phyloP scores from a whole-genome alignment of 2,329 filamentous ascomycete species.

The Alternaria rosae region DNA sequence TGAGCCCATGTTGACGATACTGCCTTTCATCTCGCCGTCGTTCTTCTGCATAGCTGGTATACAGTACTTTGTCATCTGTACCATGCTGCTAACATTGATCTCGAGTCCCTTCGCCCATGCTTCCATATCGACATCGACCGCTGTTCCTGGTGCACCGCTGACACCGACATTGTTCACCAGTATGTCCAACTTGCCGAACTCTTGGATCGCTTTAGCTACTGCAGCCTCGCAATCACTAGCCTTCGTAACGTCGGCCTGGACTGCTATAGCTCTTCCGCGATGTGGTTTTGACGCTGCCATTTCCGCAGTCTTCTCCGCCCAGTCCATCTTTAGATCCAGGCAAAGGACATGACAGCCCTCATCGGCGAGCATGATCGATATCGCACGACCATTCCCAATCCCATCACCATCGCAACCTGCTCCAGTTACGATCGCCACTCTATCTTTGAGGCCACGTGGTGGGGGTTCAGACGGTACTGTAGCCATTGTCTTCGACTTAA shows the following conservation, averaged over 20 bases:
- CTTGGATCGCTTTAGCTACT: conserved; percentile 52
- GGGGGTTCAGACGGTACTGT: conserved; percentile 37
- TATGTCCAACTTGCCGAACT: conserved; percentile 67
- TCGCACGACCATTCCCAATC: conserved; percentile 67
- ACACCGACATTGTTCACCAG: conserved; percentile 72
- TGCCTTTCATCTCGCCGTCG: conserved; percentile 54
- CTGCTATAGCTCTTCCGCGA: conserved; percentile 51
- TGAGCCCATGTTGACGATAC: conserved; percentile 68
- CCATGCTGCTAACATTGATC: conserved; percentile 71
- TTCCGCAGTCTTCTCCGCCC: conserved; percentile 62
- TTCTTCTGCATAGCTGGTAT: conserved; percentile 68
- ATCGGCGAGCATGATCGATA: conserved; percentile 66
- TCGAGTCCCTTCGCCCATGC: conserved; percentile 65
- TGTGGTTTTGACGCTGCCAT: conserved; percentile 56
- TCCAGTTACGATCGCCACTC: conserved; percentile 66
- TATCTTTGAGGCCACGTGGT: conserved; percentile 51
- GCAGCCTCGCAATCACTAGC: conserved; percentile 59
- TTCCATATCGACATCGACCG: conserved; percentile 66
- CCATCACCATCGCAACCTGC: conserved; percentile 64
- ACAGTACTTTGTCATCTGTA: conserved; percentile 68
- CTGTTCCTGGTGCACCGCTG: conserved; percentile 65
- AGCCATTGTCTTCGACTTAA: conserved; percentile 10
- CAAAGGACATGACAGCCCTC: conserved; percentile 68
- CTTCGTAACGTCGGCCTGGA: conserved; percentile 63
- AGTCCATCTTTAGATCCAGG: conserved; percentile 60